Percentiles rank a stretch among this genome's conserved stretches.
Evolutionary conservation across 2,329 filamentous ascomycete genomes (phyloP).

Genomic region (Xylogone sp.): DNA sequence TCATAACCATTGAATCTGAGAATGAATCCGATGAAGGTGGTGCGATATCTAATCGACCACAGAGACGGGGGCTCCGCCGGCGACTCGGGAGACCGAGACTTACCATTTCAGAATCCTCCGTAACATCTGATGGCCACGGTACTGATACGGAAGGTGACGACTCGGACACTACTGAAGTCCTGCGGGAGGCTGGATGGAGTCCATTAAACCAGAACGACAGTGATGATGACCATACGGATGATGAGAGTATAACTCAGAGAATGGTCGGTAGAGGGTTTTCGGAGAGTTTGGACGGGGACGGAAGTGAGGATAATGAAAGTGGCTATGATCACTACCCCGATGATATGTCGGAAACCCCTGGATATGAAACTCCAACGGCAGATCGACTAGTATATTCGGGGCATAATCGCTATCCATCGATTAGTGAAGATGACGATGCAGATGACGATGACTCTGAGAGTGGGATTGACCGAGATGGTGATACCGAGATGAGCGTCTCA

Average conservation of each 20-base stretch:
- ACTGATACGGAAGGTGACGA: conserved; percentile 21
- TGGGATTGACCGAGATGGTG: conserved; percentile 27
- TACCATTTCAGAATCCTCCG: conserved; percentile 3
- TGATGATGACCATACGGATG: conserved; percentile 20
- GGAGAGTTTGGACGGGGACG: conserved; percentile 20
- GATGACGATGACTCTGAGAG: conserved; percentile 20
- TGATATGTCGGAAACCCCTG: conserved; percentile 17
- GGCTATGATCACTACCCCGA: conserved; percentile 18
- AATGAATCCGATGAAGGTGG: conserved; percentile 28
- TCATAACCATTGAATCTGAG: conserved; percentile 15
- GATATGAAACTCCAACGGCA: neutral
- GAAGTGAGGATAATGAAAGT: conserved; percentile 7
- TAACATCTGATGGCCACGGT: neutral
- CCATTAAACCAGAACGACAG: conserved; percentile 28
- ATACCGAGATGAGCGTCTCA: conserved; percentile 30
- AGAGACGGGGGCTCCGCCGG: neutral
- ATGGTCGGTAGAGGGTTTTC: conserved; percentile 18
- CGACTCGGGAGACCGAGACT: neutral
- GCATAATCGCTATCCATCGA: neutral
- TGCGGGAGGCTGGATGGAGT: conserved; percentile 27
- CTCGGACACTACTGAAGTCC: conserved; percentile 18
- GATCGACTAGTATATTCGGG: neutral
- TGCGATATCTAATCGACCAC: conserved; percentile 17
- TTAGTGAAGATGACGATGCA: conserved; percentile 7
- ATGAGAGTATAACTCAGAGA: conserved; percentile 24